Evolutionary conservation across 768 basidiomycete species (phyloP).

Genomic region (Ephemerocybe angulata): DNA sequence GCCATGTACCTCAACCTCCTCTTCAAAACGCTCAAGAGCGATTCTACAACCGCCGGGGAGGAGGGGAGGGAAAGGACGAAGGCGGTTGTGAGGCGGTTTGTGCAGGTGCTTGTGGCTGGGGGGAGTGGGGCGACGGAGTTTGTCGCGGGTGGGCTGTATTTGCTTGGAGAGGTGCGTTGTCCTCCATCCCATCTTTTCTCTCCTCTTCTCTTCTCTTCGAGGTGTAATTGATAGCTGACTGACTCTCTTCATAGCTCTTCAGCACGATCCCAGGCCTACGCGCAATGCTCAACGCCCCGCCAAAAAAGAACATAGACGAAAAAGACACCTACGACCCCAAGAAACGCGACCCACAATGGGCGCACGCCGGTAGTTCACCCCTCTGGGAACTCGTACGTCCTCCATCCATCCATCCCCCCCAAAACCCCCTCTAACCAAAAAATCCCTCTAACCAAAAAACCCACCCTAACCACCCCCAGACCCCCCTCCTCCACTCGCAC

Average conservation of each 20-base stretch:
- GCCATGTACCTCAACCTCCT: constrained; percentile 95
- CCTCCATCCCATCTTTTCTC: neutral
- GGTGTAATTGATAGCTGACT: neutral
- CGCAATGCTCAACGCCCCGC: constrained; percentile 31
- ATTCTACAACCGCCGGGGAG: constrained; percentile 27
- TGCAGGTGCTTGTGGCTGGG: constrained; percentile 72
- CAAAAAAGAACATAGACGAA: constrained; percentile 14
- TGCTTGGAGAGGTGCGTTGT: constrained; percentile 77
- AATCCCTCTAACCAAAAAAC: too few species aligned
- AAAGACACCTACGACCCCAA: constrained; percentile 68
- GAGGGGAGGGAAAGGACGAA: constrained; percentile 55
- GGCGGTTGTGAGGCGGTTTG: constrained; percentile 78
- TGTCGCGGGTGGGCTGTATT: constrained; percentile 80
- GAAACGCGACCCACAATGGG: constrained; percentile 88
- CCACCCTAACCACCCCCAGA: too few species aligned
- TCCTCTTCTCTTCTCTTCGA: neutral
- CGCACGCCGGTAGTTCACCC: constrained; percentile 73
- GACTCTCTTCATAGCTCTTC: constrained; percentile 31
- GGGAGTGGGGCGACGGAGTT: constrained; percentile 80
- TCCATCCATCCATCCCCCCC: too few species aligned
- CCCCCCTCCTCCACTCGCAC: constrained; percentile 79
- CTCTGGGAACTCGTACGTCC: constrained; percentile 94
- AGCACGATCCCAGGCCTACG: constrained; percentile 40
- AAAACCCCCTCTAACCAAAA: too few species aligned
- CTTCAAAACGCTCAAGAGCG: constrained; percentile 82